Base-by-base conservation (phyloP, 768 basidiomycete species). In the Mycena indigotica region DNA sequence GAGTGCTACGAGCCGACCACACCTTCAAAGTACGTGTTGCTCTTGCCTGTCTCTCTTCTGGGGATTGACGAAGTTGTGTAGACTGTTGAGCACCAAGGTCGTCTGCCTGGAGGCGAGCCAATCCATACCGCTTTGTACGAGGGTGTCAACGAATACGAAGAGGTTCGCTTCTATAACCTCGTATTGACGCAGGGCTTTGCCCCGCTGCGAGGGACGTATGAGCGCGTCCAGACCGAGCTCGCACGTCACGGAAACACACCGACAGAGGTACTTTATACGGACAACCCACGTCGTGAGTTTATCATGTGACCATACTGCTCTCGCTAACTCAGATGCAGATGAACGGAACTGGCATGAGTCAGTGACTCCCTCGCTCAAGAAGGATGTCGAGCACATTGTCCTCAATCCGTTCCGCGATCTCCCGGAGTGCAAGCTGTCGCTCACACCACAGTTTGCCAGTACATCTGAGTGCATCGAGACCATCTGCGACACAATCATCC, bases 261-360 rank as follows among this genome's bases (percentile, higher is more conserved):
- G 8, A 61, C 60, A 0, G 21, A 39, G n/a, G 21, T 48, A 0
- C 5, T 62, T 32, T 65, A 61, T 21, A 62, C 61, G 4, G 64
- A 65, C 17, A 62, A 57, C 50, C 60, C 64, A 15, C 53, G 55
- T 25, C 24, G 63, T 65, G 28, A 44, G 57, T n/a, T 57, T 53
- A 2, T 5, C 16, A 41, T 15, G 26, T 19, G 25, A 24, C 28
- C 26, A 25, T 12, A 29, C 10, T 55, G 30, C 28, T 3, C 13
- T 45, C 25, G 23, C 46, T 2, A 13, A 10, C 19, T 23, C 16
- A 17, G 10, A 10, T 38, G 12, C 10, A 58, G 64, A 25, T 45
- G 63, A 65, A 24, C 61, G 53, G 8, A 55, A 50, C 28, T 65
- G 55, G 28, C 60, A 65, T 35, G 64, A 65, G 45, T 41, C 1